Conservation (phyloP, 306 rosid genomes). For the Fragaria iinumae region DNA sequence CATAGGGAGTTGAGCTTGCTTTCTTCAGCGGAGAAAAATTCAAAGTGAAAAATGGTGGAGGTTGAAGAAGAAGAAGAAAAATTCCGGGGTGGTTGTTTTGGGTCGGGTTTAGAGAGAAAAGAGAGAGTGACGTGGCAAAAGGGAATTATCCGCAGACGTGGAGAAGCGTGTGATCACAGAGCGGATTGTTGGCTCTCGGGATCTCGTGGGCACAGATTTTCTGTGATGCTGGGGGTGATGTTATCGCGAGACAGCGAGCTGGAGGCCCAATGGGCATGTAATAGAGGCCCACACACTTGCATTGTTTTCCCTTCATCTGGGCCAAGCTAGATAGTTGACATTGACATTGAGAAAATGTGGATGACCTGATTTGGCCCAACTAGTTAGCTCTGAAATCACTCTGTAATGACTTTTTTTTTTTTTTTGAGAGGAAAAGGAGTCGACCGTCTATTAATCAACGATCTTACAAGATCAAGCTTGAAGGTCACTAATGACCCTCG, state of each 20-base stretch:
- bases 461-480: no score
- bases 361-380: no score
- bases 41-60: neutral
- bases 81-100: neutral
- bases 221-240: neutral
- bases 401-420: no score
- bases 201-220: neutral
- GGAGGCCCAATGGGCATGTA: neutral
- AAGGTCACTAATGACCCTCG: no score
- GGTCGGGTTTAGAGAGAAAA: neutral
- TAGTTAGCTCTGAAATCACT: no score
- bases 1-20: slow-evolving; percentile 38
- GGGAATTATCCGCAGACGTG: slow-evolving; percentile 45
- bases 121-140: slow-evolving; percentile 36
- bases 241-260: neutral
- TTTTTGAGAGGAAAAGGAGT: no score
- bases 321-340: no score
- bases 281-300: no score
- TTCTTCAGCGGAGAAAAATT: slow-evolving; percentile 9
- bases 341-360: no score
- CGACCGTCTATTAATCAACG: no score
- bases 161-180: slow-evolving; percentile 39
- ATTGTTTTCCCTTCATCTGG: no score
- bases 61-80: neutral
- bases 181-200: neutral